Base-by-base conservation (phyloP, 345 rosid species). In the Populus nigra region DNA sequence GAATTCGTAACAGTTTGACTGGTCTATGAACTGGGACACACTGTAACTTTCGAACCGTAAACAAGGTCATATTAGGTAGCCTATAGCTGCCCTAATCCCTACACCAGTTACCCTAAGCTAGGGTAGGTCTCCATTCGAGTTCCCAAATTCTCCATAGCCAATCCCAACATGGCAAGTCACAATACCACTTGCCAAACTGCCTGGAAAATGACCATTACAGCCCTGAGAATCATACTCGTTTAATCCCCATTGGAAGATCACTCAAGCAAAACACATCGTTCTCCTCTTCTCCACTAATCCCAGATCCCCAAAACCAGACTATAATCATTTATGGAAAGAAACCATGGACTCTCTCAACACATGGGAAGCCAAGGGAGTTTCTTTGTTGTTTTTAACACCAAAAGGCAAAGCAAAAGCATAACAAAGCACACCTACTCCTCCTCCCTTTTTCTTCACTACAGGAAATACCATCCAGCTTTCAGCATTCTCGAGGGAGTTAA, bases 361-460 rank as follows among this genome's bases (percentile, higher is more conserved):
- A 10, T 39, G 43, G n/a, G n/a, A 39, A 39, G 43, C 43, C 8
- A 39, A 7, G 43, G 43, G 45, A 41, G 1, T 41, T 41, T 41
- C 45, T 41, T 7, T 5, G 8, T 8, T 41, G 7, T 41, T 41
- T 41, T 41, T 41, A 41, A 41, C 45, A 41, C 45, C 0, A 69
- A 69, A 49, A 41, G 57, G 68, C n/a, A 81, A 81, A 84, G 78
- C 87, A 73, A 84, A 81, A 79, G 81, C 73, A 22, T 63, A 61
- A 8, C 35, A 17, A 15, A 16, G 53, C 72, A 38, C 11, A 16
- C 22, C 69, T 31, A 7, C 38, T 25, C 57, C 25, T 57, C 27
- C 57, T 39, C 68, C 31, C 72, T 69, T 5, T 69, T 49, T 61
- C 65, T 50, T 47, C 62, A 55, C 27, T 55, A 1, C 9, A 55